phyloP scores from a whole-genome alignment of 805 yeast genomes.

The Candida oleophila region DNA sequence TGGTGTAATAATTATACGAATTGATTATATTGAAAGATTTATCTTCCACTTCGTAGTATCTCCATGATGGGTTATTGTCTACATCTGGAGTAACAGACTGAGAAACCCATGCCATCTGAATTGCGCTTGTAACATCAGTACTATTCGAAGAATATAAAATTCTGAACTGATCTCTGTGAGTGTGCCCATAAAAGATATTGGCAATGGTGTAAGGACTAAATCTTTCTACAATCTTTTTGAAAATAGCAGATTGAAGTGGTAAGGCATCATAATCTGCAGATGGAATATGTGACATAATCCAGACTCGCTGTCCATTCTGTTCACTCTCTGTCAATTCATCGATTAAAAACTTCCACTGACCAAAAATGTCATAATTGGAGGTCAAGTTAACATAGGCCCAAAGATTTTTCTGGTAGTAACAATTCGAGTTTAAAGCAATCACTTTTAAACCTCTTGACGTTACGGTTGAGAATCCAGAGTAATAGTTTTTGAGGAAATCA shows the following conservation, averaged over 20 bases:
- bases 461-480: constrained; percentile 59
- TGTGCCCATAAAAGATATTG: constrained; percentile 68
- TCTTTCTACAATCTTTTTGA: constrained; percentile 58
- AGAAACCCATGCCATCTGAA: constrained; percentile 62
- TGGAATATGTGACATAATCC: constrained; percentile 74
- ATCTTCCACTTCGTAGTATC: constrained; percentile 66
- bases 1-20: constrained; percentile 57
- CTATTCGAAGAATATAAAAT: constrained; percentile 53
- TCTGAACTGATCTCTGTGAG: constrained; percentile 68
- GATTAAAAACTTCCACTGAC: constrained; percentile 59
- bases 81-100: constrained; percentile 65
- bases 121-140: constrained; percentile 40
- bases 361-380: constrained; percentile 58
- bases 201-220: constrained; percentile 70
- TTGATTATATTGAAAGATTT: constrained; percentile 61
- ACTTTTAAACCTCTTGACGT: constrained; percentile 59
- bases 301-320: constrained; percentile 57
- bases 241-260: constrained; percentile 58
- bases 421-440: constrained; percentile 63
- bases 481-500: constrained; percentile 42
- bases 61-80: constrained; percentile 67
- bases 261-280: constrained; percentile 52
- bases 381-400: constrained; percentile 53
- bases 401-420: constrained; percentile 62
- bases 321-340: constrained; percentile 65